A percentile compares a stretch with the other conserved stretches of the same genome.
Evolutionary conservation across 768 basidiomycete genomes (phyloP).

Genomic region (Rhodocollybia butyracea): DNA sequence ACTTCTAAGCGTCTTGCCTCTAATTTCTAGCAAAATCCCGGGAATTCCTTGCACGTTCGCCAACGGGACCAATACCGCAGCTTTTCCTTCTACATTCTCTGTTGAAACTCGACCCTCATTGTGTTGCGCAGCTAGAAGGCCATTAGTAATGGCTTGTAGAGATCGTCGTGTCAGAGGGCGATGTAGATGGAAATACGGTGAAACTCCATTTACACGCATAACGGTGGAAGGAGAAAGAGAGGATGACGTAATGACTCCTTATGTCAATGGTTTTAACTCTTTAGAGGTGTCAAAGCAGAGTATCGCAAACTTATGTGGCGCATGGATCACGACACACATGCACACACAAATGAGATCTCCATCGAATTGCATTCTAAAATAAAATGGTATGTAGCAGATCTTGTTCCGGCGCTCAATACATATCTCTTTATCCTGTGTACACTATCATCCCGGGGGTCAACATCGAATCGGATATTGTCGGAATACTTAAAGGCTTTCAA

Average conservation of each 20-base stretch:
- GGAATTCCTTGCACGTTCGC: conserved; percentile 70
- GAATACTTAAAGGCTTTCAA: too few relatives aligned
- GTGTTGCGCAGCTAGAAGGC: conserved; percentile 14
- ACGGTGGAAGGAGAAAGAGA: background rate
- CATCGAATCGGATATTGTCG: too few relatives aligned
- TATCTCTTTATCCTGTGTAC: too few relatives aligned
- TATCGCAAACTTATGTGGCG: background rate
- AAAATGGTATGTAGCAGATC: too few relatives aligned
- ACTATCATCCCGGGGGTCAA: too few relatives aligned
- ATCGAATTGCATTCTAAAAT: too few relatives aligned
- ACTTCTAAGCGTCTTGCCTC: conserved; percentile 57
- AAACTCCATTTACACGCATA: background rate
- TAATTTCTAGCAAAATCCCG: conserved; percentile 69
- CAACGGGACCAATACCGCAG: conserved; percentile 73
- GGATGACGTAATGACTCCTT: background rate
- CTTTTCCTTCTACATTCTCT: conserved; percentile 32
- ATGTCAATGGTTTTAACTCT: background rate
- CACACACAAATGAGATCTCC: too few relatives aligned
- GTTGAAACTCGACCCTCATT: background rate
- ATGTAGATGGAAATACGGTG: conserved; percentile 19
- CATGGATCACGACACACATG: too few relatives aligned
- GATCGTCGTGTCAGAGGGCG: conserved; percentile 33
- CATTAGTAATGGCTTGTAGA: conserved; percentile 25
- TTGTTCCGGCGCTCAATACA: too few relatives aligned
- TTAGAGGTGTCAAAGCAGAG: background rate